phyloP scores from a whole-genome alignment of 768 basidiomycete genomes.

The Boletus subcaerulescens region DNA sequence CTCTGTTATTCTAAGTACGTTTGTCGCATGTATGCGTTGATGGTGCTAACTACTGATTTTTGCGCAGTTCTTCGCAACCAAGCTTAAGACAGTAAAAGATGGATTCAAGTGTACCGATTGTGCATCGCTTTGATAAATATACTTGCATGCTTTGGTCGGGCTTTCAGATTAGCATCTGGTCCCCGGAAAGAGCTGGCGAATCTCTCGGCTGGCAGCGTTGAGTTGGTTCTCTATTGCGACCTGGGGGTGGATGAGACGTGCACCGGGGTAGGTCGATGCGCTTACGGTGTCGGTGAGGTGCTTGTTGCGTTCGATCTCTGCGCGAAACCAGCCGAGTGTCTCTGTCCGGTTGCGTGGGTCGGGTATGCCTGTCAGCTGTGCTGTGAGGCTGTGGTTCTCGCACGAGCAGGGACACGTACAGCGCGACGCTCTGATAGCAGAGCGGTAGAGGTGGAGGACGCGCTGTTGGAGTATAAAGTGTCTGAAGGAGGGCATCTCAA shows the following conservation, averaged over 20 bases:
- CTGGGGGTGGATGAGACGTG: conserved; percentile 35
- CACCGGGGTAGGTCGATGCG: neutral
- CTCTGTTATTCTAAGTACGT: conserved; percentile 94
- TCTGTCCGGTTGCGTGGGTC: conserved; percentile 59
- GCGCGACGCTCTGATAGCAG: conserved; percentile 65
- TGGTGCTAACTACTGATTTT: conserved; percentile 35
- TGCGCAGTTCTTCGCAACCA: conserved; percentile 71
- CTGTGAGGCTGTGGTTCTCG: conserved; percentile 3
- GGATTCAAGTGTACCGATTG: neutral
- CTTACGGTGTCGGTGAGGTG: conserved; percentile 56
- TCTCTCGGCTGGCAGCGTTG: conserved; percentile 53
- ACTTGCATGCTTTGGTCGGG: neutral
- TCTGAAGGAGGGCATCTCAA: conserved; percentile 48
- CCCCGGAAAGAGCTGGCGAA: conserved; percentile 51
- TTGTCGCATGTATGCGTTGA: neutral
- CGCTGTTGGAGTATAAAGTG: conserved; percentile 72
- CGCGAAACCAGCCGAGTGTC: conserved; percentile 69
- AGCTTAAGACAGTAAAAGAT: conserved; percentile 50
- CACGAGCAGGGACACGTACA: conserved; percentile 38
- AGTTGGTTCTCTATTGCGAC: conserved; percentile 59
- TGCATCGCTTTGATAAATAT: conserved; percentile 1
- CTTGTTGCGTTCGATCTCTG: conserved; percentile 64
- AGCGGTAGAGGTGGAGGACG: conserved; percentile 61
- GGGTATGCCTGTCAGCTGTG: conserved; percentile 50
- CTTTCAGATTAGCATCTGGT: neutral